phyloP scores from a whole-genome alignment of 139 green algal species.

The Micractinium conductrix region DNA sequence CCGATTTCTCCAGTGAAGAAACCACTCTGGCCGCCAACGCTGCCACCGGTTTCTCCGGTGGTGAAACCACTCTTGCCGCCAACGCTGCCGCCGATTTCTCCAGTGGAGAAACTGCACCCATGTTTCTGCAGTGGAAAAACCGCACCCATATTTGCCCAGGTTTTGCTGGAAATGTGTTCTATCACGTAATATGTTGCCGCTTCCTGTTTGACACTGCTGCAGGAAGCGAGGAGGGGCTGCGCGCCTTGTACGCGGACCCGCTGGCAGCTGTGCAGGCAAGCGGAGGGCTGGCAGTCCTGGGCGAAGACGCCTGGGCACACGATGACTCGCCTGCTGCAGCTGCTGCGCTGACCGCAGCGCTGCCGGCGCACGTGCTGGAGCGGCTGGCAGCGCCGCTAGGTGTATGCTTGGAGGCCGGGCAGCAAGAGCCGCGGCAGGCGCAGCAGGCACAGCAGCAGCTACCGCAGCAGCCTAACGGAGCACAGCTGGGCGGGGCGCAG shows the following conservation, averaged over 20 bases:
- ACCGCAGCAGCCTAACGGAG: not conserved
- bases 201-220: too few relatives aligned
- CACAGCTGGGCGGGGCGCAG: not conserved
- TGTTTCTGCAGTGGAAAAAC: too few relatives aligned
- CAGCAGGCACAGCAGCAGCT: not conserved
- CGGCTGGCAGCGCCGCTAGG: not conserved
- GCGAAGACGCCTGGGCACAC: not conserved
- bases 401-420: not conserved
- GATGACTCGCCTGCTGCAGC: constrained; percentile 7
- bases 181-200: too few relatives aligned
- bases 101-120: too few relatives aligned
- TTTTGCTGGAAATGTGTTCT: too few relatives aligned
- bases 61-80: too few relatives aligned
- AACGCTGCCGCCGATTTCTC: too few relatives aligned
- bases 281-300: constrained; percentile 9
- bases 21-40: too few relatives aligned
- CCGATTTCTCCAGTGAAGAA: too few relatives aligned
- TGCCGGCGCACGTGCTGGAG: constrained; percentile 22
- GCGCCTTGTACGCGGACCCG: constrained; percentile 12
- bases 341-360: constrained; percentile 1
- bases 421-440: not conserved
- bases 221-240: constrained; percentile 34
- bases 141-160: too few relatives aligned
- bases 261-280: constrained; percentile 4
- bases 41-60: too few relatives aligned